phyloP scores from a whole-genome alignment of 345 rosid species.

The Brassica cretica region DNA sequence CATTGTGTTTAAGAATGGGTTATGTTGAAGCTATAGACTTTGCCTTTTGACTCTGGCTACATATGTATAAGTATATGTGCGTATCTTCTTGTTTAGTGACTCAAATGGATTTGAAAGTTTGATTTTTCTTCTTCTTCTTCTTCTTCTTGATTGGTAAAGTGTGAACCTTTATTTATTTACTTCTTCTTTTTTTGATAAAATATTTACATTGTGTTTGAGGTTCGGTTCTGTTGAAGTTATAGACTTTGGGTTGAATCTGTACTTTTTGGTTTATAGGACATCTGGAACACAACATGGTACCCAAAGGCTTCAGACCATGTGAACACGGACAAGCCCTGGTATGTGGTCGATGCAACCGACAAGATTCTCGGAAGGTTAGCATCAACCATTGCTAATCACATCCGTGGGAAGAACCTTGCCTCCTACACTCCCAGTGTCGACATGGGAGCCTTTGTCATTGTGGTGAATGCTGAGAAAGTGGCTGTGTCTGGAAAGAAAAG shows the following conservation, averaged over 20 bases:
- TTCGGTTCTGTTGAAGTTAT: background rate
- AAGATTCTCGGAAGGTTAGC: conserved; percentile 88
- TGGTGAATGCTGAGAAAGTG: conserved; percentile 98
- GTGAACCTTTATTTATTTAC: background rate
- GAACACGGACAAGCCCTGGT: conserved; percentile 85
- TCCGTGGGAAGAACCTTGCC: conserved; percentile 90
- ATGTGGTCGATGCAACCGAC: conserved; percentile 85
- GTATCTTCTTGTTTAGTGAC: background rate
- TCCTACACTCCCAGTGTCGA: conserved; percentile 96
- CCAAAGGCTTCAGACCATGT: conserved; percentile 90
- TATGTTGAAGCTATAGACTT: too few species aligned
- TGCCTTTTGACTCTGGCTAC: too few species aligned
- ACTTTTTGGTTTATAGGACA: conserved; percentile 53
- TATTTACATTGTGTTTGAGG: background rate
- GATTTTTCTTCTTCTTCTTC: background rate
- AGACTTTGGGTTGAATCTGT: background rate
- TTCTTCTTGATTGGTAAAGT: background rate
- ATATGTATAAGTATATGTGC: too few species aligned
- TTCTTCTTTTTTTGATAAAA: too few species aligned
- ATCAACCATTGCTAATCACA: conserved; percentile 80
- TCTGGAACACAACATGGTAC: conserved; percentile 97
- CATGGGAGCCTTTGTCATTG: conserved; percentile 98
- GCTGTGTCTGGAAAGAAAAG: conserved; percentile 92
- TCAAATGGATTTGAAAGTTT: background rate
- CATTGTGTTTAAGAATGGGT: background rate